Conservation (phyloP, 1,284 basidiomycete species). For the Vanrija sp. region DNA sequence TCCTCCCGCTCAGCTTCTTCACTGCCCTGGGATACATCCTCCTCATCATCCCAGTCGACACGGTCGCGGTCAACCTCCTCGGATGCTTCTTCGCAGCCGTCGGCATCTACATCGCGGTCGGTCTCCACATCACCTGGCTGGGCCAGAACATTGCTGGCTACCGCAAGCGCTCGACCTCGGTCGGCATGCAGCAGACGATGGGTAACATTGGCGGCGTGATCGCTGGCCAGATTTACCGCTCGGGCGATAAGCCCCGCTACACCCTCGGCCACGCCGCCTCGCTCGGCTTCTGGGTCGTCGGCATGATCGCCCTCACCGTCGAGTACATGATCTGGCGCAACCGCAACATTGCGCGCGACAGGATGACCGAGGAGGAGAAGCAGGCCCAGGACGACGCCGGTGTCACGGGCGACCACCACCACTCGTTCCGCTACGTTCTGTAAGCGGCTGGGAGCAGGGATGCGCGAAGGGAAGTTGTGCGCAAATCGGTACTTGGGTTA, state of each 20-base stretch:
- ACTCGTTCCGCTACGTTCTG: slow-evolving; percentile 9
- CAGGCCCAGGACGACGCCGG: slow-evolving; percentile 7
- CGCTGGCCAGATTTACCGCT: slow-evolving; percentile 16
- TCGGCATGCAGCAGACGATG: slow-evolving; percentile 33
- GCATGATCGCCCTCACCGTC: slow-evolving; percentile 3
- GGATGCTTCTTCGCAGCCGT: slow-evolving; percentile 25
- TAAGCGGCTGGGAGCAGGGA: background rate
- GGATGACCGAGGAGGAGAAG: slow-evolving; percentile 10
- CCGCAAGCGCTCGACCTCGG: slow-evolving; percentile 23
- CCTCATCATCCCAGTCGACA: slow-evolving; percentile 6
- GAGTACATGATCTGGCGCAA: slow-evolving; percentile 11
- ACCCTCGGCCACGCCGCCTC: slow-evolving; percentile 5
- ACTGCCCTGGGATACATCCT: slow-evolving; percentile 21
- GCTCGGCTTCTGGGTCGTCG: slow-evolving; percentile 7
- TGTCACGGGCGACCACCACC: slow-evolving; percentile 14
- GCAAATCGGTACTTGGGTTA: background rate
- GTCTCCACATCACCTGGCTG: slow-evolving; percentile 28
- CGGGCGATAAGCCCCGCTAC: slow-evolving; percentile 8
- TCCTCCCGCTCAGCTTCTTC: slow-evolving; percentile 4
- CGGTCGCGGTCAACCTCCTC: slow-evolving; percentile 16
- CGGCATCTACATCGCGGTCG: slow-evolving; percentile 28
- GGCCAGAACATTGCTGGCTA: slow-evolving; percentile 24
- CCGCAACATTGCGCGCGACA: slow-evolving; percentile 6
- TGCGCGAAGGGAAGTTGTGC: background rate
- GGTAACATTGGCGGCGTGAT: slow-evolving; percentile 25